Percentiles rank a stretch among this genome's conserved stretches.
These are phyloP conservation scores for Calcarisporium arbuscula DNA, from an alignment of 2,329 filamentous ascomycete genomes.

Conservation along the genomic window DNA sequence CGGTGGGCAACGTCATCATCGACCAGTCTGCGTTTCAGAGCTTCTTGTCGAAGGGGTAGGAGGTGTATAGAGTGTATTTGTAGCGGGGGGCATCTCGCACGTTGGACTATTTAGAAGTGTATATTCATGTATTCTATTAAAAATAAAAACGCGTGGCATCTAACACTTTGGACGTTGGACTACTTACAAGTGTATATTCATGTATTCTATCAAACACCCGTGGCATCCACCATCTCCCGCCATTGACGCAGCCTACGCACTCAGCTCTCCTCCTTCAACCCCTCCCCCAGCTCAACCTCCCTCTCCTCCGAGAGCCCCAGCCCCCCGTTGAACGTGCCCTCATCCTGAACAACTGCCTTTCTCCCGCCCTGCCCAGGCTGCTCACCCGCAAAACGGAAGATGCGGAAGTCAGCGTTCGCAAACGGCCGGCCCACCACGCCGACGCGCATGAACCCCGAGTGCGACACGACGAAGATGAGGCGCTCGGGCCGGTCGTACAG, in stretches of 20 bases:
- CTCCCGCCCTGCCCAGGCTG: conserved; percentile 18
- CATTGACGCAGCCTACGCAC: too few relatives aligned
- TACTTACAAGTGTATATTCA: too few relatives aligned
- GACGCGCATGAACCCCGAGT: conserved; percentile 56
- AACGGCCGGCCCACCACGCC: conserved; percentile 50
- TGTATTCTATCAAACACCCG: conserved; percentile 7
- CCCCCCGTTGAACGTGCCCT: conserved; percentile 27
- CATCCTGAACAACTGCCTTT: conserved; percentile 37
- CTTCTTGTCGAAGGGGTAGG: conserved; percentile 69
- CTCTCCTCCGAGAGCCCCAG: conserved; percentile 29
- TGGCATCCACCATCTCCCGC: too few relatives aligned
- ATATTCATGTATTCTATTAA: background rate
- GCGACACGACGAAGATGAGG: conserved; percentile 57
- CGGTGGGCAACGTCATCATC: conserved; percentile 88
- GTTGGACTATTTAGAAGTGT: too few relatives aligned
- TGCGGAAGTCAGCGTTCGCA: conserved; percentile 58
- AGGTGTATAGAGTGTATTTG: conserved; percentile 1
- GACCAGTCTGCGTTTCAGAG: conserved; percentile 93
- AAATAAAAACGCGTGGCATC: conserved; percentile 8
- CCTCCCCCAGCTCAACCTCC: conserved; percentile 30
- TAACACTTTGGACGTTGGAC: too few relatives aligned
- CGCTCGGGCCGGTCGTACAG: conserved; percentile 51
- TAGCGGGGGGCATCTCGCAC: background rate
- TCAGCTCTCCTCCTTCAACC: too few relatives aligned
- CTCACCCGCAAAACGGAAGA: conserved; percentile 47